Percentiles rank a stretch among this genome's conserved stretches.
Evolutionary conservation across 768 basidiomycete genomes (phyloP).

Genomic region (Rhodocollybia butyracea): DNA sequence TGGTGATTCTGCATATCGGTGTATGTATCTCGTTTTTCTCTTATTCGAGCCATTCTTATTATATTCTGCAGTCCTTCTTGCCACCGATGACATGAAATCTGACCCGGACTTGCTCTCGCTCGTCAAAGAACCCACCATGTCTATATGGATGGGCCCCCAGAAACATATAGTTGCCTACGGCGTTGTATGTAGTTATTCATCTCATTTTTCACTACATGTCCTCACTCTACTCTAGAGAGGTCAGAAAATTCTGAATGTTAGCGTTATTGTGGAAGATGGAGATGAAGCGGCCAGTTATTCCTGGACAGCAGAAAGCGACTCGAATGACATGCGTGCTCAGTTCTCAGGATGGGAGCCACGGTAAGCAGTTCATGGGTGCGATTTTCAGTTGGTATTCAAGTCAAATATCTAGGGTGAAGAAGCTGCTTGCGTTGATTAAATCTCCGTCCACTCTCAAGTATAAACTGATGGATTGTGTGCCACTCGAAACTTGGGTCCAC

Average conservation of each 20-base stretch:
- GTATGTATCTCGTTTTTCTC: no score
- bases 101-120: conserved; percentile 15
- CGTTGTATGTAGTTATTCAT: conserved; percentile 1
- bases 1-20: conserved; percentile 27
- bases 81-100: conserved; percentile 11
- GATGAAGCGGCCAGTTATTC: conserved; percentile 38
- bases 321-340: conserved; percentile 44
- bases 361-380: conserved; percentile 21
- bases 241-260: conserved; percentile 39
- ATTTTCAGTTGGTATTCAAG: background rate
- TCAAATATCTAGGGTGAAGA: conserved; percentile 44
- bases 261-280: conserved; percentile 33
- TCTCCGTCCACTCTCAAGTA: conserved; percentile 36
- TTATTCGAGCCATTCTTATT: no score
- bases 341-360: conserved; percentile 48
- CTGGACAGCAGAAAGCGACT: conserved; percentile 39
- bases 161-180: conserved; percentile 16
- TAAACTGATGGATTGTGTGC: conserved; percentile 13
- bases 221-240: no score
- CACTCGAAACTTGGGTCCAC: background rate
- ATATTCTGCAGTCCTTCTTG: no score
- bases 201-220: no score
- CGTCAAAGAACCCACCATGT: conserved; percentile 11
- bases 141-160: conserved; percentile 18
- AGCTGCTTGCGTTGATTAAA: conserved; percentile 40